A percentile compares a stretch with the other conserved stretches of the same genome.
phyloP scores from a whole-genome alignment of 164 flowering plant genomes.

The Macadamia tetraphylla region DNA sequence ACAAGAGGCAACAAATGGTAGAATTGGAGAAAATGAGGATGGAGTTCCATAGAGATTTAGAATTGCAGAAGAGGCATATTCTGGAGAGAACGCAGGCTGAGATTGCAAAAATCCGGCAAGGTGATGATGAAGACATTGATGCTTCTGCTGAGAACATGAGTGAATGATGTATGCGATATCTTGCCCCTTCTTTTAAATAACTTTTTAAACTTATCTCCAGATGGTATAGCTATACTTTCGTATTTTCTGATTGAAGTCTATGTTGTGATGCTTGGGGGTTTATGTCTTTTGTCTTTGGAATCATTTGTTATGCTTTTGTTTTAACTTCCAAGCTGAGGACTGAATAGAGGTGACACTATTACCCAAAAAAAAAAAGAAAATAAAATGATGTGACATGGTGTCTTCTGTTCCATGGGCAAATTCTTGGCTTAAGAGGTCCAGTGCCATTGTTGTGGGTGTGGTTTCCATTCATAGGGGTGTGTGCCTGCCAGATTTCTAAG shows the following conservation, averaged over 20 bases:
- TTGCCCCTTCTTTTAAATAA: not conserved
- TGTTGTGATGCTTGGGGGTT: not conserved
- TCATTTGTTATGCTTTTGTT: no score
- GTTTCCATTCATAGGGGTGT: no score
- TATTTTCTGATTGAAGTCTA: no score
- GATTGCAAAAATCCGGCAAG: slow-evolving; percentile 59
- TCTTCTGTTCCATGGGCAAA: not conserved
- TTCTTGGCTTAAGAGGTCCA: no score
- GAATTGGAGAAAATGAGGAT: slow-evolving; percentile 90
- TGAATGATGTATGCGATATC: slow-evolving; percentile 19
- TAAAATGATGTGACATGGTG: not conserved
- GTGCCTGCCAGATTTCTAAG: no score
- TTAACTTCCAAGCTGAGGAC: not conserved
- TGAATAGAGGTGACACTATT: not conserved
- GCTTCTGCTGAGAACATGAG: slow-evolving; percentile 34
- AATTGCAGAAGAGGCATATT: slow-evolving; percentile 73
- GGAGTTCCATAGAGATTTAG: slow-evolving; percentile 84
- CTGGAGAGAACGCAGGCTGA: slow-evolving; percentile 75
- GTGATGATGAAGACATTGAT: slow-evolving; percentile 34
- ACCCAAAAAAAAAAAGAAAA: no score
- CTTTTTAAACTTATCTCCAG: not conserved
- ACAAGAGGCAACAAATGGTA: slow-evolving; percentile 78
- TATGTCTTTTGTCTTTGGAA: no score
- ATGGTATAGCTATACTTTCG: not conserved
- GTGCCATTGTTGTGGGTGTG: no score